These are phyloP conservation scores for Colletotrichum abscissum DNA, from an alignment of 2,329 filamentous ascomycete species.

Conservation along the genomic window DNA sequence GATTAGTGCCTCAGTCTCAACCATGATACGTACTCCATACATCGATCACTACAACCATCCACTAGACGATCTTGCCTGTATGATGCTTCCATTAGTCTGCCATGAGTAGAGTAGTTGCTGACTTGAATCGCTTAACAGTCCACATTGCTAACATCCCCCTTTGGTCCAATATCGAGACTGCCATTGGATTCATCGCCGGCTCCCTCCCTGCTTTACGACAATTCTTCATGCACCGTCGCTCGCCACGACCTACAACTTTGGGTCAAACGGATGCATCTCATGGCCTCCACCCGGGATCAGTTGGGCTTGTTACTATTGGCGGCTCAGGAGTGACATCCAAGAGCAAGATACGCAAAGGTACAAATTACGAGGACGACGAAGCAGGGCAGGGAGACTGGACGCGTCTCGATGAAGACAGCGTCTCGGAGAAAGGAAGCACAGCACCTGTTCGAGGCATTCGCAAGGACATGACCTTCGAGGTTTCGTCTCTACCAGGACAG, in stretches of 20 bases:
- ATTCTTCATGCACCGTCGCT: slow-evolving; percentile 9
- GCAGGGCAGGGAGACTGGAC: slow-evolving; percentile 34
- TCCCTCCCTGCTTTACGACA: slow-evolving; percentile 36
- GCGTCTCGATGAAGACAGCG: slow-evolving; percentile 33
- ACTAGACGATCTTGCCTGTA: slow-evolving; percentile 35
- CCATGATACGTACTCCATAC: slow-evolving; percentile 39
- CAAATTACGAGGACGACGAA: slow-evolving; percentile 21
- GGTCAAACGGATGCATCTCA: slow-evolving; percentile 15
- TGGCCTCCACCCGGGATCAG: slow-evolving; percentile 1
- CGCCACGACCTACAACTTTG: not conserved
- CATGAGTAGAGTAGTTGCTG: not conserved
- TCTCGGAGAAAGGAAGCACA: slow-evolving; percentile 35
- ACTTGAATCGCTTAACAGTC: slow-evolving; percentile 22
- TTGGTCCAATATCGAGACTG: slow-evolving; percentile 38
- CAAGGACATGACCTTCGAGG: slow-evolving; percentile 30
- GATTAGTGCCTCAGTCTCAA: slow-evolving; percentile 38
- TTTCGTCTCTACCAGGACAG: not conserved
- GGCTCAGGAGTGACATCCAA: slow-evolving; percentile 28
- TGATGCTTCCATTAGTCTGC: too few species aligned
- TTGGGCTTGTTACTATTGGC: slow-evolving; percentile 33
- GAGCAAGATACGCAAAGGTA: slow-evolving; percentile 22
- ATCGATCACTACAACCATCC: slow-evolving; percentile 37
- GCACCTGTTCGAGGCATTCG: slow-evolving; percentile 33
- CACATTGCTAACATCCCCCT: slow-evolving; percentile 37
- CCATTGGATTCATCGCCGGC: slow-evolving; percentile 36